Evolutionary conservation across 768 basidiomycete genomes (phyloP).

Genomic region (Rhodotorula kratochvilovae): DNA sequence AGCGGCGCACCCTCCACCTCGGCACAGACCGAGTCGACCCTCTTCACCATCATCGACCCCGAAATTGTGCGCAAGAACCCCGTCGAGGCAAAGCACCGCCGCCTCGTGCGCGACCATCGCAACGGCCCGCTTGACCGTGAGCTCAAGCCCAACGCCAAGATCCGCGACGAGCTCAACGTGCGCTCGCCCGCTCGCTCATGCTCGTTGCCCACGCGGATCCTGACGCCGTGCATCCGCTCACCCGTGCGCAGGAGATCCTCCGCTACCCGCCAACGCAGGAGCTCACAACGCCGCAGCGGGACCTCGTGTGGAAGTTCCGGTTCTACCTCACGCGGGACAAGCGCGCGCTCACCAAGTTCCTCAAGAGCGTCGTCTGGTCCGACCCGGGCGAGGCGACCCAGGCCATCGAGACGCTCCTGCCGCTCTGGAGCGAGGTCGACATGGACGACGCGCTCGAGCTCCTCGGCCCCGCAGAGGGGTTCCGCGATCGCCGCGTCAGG

Average conservation of each 20-base stretch:
- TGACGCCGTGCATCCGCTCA: neutral
- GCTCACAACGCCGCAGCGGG: slow-evolving; percentile 86
- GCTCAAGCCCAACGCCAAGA: slow-evolving; percentile 92
- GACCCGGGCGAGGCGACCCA: slow-evolving; percentile 95
- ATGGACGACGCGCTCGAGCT: slow-evolving; percentile 94
- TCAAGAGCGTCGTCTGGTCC: slow-evolving; percentile 95
- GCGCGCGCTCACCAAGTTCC: slow-evolving; percentile 90
- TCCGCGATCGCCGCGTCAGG: slow-evolving; percentile 64
- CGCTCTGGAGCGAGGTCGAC: slow-evolving; percentile 95
- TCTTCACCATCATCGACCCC: slow-evolving; percentile 88
- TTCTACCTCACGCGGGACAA: slow-evolving; percentile 91
- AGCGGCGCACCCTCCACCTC: slow-evolving; percentile 51
- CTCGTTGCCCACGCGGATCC: no score
- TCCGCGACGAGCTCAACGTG: slow-evolving; percentile 86
- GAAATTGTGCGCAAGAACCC: slow-evolving; percentile 89
- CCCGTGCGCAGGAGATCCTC: slow-evolving; percentile 65
- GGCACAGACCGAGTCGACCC: slow-evolving; percentile 52
- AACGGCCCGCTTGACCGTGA: slow-evolving; percentile 93
- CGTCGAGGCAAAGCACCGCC: slow-evolving; percentile 92
- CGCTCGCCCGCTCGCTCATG: slow-evolving; percentile 45
- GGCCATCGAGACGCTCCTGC: slow-evolving; percentile 89
- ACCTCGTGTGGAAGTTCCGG: slow-evolving; percentile 97
- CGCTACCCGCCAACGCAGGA: slow-evolving; percentile 83
- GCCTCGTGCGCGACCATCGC: slow-evolving; percentile 87
- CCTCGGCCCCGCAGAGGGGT: slow-evolving; percentile 83